Conservation (phyloP, 2,329 filamentous ascomycete species). For the Colletotrichum orbiculare region DNA sequence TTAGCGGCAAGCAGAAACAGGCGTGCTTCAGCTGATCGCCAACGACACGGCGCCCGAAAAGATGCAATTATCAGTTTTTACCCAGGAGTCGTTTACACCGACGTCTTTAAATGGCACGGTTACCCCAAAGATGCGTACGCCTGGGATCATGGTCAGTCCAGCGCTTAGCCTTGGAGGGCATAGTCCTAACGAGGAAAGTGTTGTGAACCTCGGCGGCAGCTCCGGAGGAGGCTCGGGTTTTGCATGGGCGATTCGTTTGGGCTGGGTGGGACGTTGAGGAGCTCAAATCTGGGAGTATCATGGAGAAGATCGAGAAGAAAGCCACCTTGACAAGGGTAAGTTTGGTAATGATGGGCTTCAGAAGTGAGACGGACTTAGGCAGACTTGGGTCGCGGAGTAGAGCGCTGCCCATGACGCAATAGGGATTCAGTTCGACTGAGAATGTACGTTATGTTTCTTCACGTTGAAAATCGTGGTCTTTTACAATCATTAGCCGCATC, state of each 20-base stretch:
- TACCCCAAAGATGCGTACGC: constrained; percentile 39
- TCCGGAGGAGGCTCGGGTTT: constrained; percentile 49
- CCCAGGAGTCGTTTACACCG: constrained; percentile 51
- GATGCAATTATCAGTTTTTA: constrained; percentile 55
- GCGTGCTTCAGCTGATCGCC: constrained; percentile 50
- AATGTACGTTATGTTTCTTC: too few relatives aligned
- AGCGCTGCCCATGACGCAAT: not conserved
- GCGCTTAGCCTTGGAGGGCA: not conserved
- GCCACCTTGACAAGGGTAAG: constrained; percentile 28
- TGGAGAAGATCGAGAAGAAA: constrained; percentile 34
- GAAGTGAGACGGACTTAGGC: not conserved
- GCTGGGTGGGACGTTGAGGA: constrained; percentile 56
- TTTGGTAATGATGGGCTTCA: not conserved
- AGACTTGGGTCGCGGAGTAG: not conserved
- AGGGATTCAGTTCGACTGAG: too few relatives aligned
- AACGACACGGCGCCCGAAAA: constrained; percentile 45
- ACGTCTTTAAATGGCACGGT: constrained; percentile 38
- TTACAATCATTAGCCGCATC: too few relatives aligned
- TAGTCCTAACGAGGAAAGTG: not conserved
- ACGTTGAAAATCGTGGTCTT: too few relatives aligned
- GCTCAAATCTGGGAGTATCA: constrained; percentile 39
- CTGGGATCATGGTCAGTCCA: constrained; percentile 43
- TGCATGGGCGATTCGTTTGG: constrained; percentile 53
- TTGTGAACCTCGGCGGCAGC: constrained; percentile 47
- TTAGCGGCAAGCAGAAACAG: too few relatives aligned